These are phyloP conservation scores for Colletotrichum incanum DNA, from an alignment of 2,329 filamentous ascomycete species.

Conservation along the genomic window DNA sequence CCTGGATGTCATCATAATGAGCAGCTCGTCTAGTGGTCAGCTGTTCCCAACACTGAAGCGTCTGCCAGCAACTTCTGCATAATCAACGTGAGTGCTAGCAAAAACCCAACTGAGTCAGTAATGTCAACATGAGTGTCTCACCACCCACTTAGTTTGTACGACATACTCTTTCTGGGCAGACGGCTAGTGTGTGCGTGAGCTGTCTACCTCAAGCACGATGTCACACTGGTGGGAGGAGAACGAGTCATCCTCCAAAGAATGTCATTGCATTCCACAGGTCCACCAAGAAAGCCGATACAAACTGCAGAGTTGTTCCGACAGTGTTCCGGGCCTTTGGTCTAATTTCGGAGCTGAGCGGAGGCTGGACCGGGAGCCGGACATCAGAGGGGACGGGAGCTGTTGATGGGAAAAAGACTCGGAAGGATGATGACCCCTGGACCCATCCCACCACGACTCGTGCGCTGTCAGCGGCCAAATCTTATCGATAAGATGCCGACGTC, in stretches of 20 bases:
- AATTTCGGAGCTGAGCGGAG: neutral
- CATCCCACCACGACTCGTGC: constrained; percentile 12
- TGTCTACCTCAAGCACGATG: neutral
- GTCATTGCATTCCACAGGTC: neutral
- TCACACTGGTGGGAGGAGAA: neutral
- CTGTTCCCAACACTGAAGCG: neutral
- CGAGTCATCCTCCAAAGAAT: neutral
- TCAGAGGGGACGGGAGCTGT: neutral
- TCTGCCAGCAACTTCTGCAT: neutral
- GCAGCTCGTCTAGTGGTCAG: neutral
- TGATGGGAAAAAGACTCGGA: neutral
- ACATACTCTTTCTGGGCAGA: neutral
- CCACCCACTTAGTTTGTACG: neutral
- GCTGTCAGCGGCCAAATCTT: neutral
- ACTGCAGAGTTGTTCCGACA: neutral
- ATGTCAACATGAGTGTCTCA: constrained; percentile 9
- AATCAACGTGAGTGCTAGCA: too few species aligned
- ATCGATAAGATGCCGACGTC: constrained; percentile 37
- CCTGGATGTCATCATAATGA: constrained; percentile 29
- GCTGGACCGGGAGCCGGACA: too few species aligned
- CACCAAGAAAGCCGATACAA: neutral
- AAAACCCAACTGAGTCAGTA: too few species aligned
- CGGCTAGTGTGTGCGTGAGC: neutral
- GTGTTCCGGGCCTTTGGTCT: neutral
- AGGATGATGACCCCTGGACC: constrained; percentile 5